Conservation (phyloP, 176 grass and related monocot genomes). For the Phyllostachys edulis region DNA sequence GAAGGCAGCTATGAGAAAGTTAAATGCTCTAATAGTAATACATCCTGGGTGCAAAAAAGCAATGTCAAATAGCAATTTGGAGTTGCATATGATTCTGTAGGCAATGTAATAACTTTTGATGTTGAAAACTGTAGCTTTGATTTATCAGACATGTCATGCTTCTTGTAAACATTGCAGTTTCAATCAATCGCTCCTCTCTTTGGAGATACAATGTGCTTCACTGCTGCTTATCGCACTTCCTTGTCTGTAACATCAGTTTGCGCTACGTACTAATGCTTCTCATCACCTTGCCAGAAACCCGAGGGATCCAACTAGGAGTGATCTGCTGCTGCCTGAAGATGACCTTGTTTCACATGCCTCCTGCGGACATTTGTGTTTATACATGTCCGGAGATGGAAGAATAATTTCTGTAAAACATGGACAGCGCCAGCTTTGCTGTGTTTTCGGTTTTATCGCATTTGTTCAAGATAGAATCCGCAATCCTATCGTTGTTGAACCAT, state of each 20-base stretch:
- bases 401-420: conserved; percentile 33
- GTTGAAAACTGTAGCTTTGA: background rate
- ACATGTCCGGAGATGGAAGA: conserved; percentile 10
- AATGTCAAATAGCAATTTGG: background rate
- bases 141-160: background rate
- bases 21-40: background rate
- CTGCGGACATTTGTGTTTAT: background rate
- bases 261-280: background rate
- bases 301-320: conserved; percentile 27
- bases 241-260: background rate
- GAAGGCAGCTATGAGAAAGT: background rate
- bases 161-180: background rate
- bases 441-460: background rate
- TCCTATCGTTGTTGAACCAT: conserved; percentile 8
- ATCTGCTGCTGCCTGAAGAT: background rate
- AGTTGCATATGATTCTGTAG: background rate
- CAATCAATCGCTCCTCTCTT: background rate
- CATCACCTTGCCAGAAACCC: conserved; percentile 36
- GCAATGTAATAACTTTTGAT: background rate
- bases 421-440: background rate
- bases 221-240: background rate
- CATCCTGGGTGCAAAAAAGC: background rate
- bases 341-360: background rate
- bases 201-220: background rate
- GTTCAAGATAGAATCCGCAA: background rate